phyloP scores from a whole-genome alignment of 2,329 filamentous ascomycete genomes.

The Fusarium sp. region DNA sequence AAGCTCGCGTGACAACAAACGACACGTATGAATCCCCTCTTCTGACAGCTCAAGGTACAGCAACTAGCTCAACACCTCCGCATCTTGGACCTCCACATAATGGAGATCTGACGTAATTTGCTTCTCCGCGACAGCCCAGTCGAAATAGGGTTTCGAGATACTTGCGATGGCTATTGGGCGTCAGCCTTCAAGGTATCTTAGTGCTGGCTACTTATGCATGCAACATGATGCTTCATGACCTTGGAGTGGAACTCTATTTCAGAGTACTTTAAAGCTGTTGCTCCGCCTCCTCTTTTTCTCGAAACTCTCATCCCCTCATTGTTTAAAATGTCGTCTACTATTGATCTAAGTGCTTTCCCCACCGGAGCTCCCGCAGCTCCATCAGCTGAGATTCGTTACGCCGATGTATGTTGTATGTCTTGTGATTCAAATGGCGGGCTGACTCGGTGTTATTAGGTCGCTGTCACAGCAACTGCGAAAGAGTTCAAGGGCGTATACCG shows the following conservation, averaged over 20 bases:
- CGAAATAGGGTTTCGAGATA: constrained; percentile 22
- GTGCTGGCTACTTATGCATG: constrained; percentile 19
- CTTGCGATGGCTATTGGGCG: constrained; percentile 20
- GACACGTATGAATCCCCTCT: constrained; percentile 29
- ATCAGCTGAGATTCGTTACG: constrained; percentile 40
- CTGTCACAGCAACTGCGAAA: constrained; percentile 54
- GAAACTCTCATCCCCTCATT: constrained; percentile 16
- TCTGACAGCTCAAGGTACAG: constrained; percentile 18
- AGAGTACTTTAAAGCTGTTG: constrained; percentile 18
- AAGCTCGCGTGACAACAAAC: constrained; percentile 13
- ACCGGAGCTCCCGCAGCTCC: constrained; percentile 36
- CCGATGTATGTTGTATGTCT: constrained; percentile 34
- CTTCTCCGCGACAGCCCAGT: constrained; percentile 17
- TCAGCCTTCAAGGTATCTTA: constrained; percentile 20
- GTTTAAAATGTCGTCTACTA: constrained; percentile 32
- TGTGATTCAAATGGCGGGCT: not conserved
- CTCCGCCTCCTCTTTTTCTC: constrained; percentile 13
- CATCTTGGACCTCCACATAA: constrained; percentile 35
- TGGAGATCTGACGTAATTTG: constrained; percentile 41
- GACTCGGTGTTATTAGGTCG: constrained; percentile 45
- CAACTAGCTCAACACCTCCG: constrained; percentile 27
- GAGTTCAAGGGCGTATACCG: constrained; percentile 64
- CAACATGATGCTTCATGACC: constrained; percentile 42
- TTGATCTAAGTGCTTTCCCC: constrained; percentile 43
- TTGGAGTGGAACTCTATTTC: constrained; percentile 36